phyloP scores from a whole-genome alignment of 202 grass and related monocot species.

The Musa balbisiana region DNA sequence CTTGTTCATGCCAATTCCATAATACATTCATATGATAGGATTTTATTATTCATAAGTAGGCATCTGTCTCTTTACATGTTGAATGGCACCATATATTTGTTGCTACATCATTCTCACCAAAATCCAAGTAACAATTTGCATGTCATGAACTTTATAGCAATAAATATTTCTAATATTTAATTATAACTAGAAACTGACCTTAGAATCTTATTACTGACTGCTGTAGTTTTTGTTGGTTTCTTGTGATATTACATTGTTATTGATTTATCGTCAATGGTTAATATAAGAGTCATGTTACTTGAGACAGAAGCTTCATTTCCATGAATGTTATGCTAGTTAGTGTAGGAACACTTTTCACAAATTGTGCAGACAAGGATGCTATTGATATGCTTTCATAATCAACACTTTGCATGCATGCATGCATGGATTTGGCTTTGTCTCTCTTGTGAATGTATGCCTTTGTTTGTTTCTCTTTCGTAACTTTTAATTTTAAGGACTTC shows the following conservation, averaged over 20 bases:
- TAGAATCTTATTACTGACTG: background rate
- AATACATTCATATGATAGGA: background rate
- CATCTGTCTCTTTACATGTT: background rate
- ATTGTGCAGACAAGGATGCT: too few species aligned
- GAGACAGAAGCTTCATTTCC: background rate
- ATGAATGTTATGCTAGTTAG: background rate
- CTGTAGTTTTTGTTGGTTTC: background rate
- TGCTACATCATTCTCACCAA: background rate
- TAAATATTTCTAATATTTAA: background rate
- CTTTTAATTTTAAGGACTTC: too few species aligned
- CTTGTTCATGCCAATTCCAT: background rate
- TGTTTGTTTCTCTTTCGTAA: background rate
- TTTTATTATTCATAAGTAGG: background rate
- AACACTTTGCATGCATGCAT: too few species aligned
- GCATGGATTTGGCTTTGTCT: too few species aligned
- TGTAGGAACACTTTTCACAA: background rate
- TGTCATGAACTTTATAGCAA: background rate
- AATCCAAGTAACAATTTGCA: background rate
- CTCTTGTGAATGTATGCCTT: too few species aligned
- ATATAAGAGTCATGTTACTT: background rate
- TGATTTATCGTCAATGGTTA: background rate
- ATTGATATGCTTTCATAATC: too few species aligned
- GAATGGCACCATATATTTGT: background rate
- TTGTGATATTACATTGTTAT: background rate
- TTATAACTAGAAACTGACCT: background rate